phyloP scores from a whole-genome alignment of 2,329 filamentous ascomycete genomes.

The Mycogone perniciosa region DNA sequence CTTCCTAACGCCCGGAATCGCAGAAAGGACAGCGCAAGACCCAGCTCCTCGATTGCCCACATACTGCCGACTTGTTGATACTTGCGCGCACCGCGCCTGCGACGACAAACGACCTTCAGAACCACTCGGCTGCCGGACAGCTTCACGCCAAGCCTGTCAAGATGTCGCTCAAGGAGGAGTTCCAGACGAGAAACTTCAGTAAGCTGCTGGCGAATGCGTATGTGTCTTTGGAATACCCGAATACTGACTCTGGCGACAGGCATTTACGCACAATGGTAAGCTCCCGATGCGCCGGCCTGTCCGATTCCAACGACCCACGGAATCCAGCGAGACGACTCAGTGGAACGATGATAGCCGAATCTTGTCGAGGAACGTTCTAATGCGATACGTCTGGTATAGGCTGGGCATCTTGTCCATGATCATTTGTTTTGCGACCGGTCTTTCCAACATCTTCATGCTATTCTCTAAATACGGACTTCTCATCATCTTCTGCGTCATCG shows the following conservation, averaged over 20 bases:
- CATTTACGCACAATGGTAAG: slow-evolving; percentile 73
- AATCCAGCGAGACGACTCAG: neutral
- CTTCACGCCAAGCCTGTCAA: slow-evolving; percentile 31
- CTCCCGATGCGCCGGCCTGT: slow-evolving; percentile 12
- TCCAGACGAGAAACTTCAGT: slow-evolving; percentile 70
- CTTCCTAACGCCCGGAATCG: neutral
- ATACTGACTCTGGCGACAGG: slow-evolving; percentile 41
- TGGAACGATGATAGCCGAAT: neutral
- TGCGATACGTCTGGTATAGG: slow-evolving; percentile 36
- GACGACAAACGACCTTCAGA: slow-evolving; percentile 7
- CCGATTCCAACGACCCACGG: neutral
- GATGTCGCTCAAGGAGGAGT: slow-evolving; percentile 67
- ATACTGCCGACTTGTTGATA: neutral
- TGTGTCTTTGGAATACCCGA: neutral
- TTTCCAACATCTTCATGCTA: slow-evolving; percentile 59
- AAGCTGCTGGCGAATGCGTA: slow-evolving; percentile 29
- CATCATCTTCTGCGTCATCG: slow-evolving; percentile 48
- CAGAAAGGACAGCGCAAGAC: neutral
- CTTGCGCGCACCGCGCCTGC: slow-evolving; percentile 11
- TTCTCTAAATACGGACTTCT: slow-evolving; percentile 28
- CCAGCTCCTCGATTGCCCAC: neutral
- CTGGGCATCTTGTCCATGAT: slow-evolving; percentile 65
- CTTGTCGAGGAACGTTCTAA: neutral
- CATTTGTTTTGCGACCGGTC: slow-evolving; percentile 62
- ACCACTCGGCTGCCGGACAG: slow-evolving; percentile 12